phyloP scores from a whole-genome alignment of 2,329 filamentous ascomycete species.

The Fusarium nygamai region DNA sequence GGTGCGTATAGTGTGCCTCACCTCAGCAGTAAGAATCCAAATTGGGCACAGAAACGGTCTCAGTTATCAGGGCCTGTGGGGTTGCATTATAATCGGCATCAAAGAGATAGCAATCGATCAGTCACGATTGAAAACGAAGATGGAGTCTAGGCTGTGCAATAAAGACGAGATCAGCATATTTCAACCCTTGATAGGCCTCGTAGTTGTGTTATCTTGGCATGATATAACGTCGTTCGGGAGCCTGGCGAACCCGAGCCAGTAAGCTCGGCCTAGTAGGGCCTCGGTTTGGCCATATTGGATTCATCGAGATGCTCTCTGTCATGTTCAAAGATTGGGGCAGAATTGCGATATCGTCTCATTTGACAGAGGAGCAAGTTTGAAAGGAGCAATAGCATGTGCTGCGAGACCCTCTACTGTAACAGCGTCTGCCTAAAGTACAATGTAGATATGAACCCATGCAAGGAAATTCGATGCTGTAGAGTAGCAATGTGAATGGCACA shows the following conservation, averaged over 20 bases:
- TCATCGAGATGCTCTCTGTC: constrained; percentile 11
- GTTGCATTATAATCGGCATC: constrained; percentile 9
- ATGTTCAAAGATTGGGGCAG: background rate
- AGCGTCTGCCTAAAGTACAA: background rate
- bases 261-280: background rate
- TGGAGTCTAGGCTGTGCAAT: background rate
- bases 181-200: background rate
- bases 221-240: constrained; percentile 1
- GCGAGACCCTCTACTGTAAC: background rate
- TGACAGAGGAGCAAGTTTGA: background rate
- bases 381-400: background rate
- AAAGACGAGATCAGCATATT: background rate
- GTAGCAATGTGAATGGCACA: constrained; percentile 17
- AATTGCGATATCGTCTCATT: constrained; percentile 7
- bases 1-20: constrained; percentile 11
- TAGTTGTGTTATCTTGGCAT: constrained; percentile 4
- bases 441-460: constrained; percentile 23
- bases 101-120: constrained; percentile 5
- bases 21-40: constrained; percentile 22
- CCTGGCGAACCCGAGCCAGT: constrained; percentile 8
- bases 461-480: constrained; percentile 21
- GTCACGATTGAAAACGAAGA: background rate
- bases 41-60: constrained; percentile 34
- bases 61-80: constrained; percentile 33
- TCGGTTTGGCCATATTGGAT: constrained; percentile 9